Evolutionary conservation across 345 rosid genomes (phyloP).

Genomic region (Hypericum androsaemum): DNA sequence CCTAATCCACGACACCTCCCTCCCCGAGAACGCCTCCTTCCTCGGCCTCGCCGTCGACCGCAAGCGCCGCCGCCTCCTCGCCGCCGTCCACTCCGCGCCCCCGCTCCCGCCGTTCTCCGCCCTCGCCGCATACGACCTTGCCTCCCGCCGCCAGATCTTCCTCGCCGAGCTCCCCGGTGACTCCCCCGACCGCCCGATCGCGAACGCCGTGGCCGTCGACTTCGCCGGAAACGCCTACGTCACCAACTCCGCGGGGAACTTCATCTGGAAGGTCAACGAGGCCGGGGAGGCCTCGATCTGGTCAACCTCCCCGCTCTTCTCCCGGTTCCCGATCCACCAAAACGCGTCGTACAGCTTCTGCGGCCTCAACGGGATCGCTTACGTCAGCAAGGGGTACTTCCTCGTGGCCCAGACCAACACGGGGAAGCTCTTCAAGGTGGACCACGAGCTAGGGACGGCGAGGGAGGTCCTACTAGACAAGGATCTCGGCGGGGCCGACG

Average conservation of each 20-base stretch:
- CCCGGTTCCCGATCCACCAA: conserved; percentile 30
- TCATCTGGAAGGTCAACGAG: conserved; percentile 69
- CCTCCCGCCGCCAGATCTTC: no score
- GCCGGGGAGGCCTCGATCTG: conserved; percentile 58
- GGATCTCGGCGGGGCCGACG: conserved; percentile 52
- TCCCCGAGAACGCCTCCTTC: no score
- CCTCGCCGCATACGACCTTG: no score
- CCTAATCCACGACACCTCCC: no score
- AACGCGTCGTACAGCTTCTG: conserved; percentile 30
- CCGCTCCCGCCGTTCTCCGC: no score
- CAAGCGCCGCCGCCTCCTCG: no score
- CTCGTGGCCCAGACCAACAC: conserved; percentile 77
- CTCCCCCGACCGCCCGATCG: no score
- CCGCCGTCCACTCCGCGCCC: no score
- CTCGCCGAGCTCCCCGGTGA: no score
- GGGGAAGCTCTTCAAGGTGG: conserved; percentile 77
- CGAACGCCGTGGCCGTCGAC: no score
- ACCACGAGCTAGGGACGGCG: conserved; percentile 56
- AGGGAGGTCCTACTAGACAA: conserved; percentile 38
- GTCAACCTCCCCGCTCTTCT: conserved; percentile 49
- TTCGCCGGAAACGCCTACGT: no score
- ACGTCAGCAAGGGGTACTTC: conserved; percentile 70
- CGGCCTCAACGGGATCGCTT: conserved; percentile 67
- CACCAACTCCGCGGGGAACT: conserved; percentile 38
- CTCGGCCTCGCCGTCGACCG: no score